Evolutionary conservation across 2,329 filamentous ascomycete species (phyloP), one percentile per base, ranked within the genome.

Genomic region (Aspergillus spinulosporus): DNA sequence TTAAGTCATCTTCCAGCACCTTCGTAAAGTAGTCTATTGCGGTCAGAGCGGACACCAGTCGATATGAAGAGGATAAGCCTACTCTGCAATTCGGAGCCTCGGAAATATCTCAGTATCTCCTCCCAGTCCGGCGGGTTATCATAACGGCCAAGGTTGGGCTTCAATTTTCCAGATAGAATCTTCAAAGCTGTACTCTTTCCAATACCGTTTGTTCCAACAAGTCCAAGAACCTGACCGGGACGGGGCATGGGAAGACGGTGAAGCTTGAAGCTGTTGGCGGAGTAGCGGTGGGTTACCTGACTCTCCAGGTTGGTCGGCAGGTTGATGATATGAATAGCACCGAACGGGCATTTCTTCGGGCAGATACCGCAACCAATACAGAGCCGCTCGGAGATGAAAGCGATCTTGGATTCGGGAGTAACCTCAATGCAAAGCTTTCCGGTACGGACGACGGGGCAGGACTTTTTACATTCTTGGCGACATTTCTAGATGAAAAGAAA

Each of bases 301-400:
- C 89, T 95, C 78, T 99, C 94, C 76, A 99, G 88, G 79, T 99
- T 99, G 75, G 94, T 99, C 67, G 95, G 94, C 82, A 99, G 81
- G 82, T 99, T 99, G 91, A 99, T 99, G 77, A 99, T 99, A 76
- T 93, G 95, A 79, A 99, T 99, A 64, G 94, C 94, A 72, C 92
- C 89, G 78, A 99, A 99, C n/a, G 94, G 94, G 76, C 94, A 99
- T 78, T 97, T 97, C 82, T 99, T 99, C 44, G 93, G 92, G 77
- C 95, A 99, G 80, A 99, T 99, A 87, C 94, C 95, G 73, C 95
- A 99, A 77, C 94, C 94, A 70, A 97, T 97, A 75, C 93, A 97
- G 61, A 97, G 86, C 62, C 86, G 86, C 77, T 99, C 94, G 64
- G 93, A 97, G 71, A 99, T 96, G 83, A 97, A 99, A 74, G 94